Percentiles rank a stretch among this genome's conserved stretches.
phyloP scores from a whole-genome alignment of 495 filamentous ascomycete species.

The Cudoniella acicularis region DNA sequence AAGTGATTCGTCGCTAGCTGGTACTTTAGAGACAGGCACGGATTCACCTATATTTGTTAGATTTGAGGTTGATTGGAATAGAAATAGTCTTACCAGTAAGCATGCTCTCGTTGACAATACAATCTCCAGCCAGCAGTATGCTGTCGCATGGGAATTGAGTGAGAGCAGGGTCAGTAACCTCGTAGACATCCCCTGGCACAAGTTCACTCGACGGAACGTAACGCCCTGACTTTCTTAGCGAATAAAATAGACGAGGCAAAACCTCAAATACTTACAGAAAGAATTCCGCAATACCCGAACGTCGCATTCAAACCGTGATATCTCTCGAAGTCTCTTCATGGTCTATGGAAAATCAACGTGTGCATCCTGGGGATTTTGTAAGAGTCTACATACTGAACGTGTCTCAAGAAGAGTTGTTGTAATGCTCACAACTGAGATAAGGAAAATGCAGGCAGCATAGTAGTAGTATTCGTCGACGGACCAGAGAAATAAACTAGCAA shows the following conservation, averaged over 20 bases:
- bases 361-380: neutral
- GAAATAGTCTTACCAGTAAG: slow-evolving; percentile 62
- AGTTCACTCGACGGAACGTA: slow-evolving; percentile 82
- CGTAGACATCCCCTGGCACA: slow-evolving; percentile 95
- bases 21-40: slow-evolving; percentile 89
- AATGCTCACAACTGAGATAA: slow-evolving; percentile 92
- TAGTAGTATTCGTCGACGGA: slow-evolving; percentile 95
- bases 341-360: slow-evolving; percentile 48
- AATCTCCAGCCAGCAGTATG: slow-evolving; percentile 87
- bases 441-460: slow-evolving; percentile 92
- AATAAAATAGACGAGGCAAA: neutral
- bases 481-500: slow-evolving; percentile 93
- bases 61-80: neutral
- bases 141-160: slow-evolving; percentile 94
- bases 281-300: slow-evolving; percentile 89
- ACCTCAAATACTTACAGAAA: slow-evolving; percentile 64
- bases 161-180: slow-evolving; percentile 93
- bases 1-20: slow-evolving; percentile 80
- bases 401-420: slow-evolving; percentile 87
- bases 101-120: slow-evolving; percentile 99
- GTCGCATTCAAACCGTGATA: slow-evolving; percentile 92
- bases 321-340: slow-evolving; percentile 84
- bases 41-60: slow-evolving; percentile 69
- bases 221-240: slow-evolving; percentile 56
- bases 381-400: slow-evolving; percentile 56